phyloP scores from a whole-genome alignment of 2,329 filamentous ascomycete species.

The Annulohypoxylon truncatum region DNA sequence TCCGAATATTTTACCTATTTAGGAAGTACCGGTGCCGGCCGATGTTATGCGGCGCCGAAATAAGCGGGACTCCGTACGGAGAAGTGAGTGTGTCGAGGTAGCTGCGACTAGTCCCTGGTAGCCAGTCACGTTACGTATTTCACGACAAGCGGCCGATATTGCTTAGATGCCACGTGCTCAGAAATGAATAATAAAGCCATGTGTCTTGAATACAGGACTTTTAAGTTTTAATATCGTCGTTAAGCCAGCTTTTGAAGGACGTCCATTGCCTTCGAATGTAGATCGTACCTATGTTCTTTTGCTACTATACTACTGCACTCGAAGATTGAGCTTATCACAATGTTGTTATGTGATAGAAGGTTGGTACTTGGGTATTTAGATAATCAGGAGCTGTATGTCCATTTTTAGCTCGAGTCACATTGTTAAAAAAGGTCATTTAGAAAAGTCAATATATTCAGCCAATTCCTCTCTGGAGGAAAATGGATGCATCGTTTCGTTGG shows the following conservation, averaged over 20 bases:
- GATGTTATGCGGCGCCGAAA: not conserved
- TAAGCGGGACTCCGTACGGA: not conserved
- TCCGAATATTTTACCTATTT: constrained; percentile 7
- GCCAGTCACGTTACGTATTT: not conserved
- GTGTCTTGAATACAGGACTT: not conserved
- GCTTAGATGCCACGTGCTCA: not conserved
- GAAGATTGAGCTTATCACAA: no score
- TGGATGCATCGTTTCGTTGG: constrained; percentile 19
- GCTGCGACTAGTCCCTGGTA: not conserved
- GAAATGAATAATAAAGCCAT: not conserved
- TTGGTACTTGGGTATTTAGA: no score
- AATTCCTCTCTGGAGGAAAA: constrained; percentile 4
- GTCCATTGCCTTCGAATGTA: no score
- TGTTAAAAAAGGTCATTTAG: not conserved
- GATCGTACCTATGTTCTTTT: no score
- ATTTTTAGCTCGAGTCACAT: not conserved
- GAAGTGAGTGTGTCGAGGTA: not conserved
- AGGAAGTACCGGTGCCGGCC: constrained; percentile 3
- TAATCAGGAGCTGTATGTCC: no score
- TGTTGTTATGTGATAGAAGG: no score
- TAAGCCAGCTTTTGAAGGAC: not conserved
- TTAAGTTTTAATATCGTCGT: not conserved
- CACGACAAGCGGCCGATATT: not conserved
- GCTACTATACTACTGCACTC: no score
- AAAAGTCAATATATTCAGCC: constrained; percentile 15